Conservation (phyloP, 108 stramenopile genomes). For the Stephanodiscus triporus region DNA sequence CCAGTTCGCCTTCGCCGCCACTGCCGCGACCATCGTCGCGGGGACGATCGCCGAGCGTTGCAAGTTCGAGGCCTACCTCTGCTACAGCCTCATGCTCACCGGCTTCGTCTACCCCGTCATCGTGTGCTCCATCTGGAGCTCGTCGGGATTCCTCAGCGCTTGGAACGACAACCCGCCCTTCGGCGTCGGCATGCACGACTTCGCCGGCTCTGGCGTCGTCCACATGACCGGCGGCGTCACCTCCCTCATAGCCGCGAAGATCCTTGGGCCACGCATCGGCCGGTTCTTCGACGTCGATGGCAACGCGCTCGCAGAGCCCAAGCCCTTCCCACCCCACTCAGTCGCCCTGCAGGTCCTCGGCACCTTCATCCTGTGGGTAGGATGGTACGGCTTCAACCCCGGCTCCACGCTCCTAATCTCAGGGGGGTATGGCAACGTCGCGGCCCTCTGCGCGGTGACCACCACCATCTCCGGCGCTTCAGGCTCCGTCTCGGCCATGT, state of each 20-base stretch:
- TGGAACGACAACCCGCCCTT: slow-evolving; percentile 60
- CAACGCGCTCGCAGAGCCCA: slow-evolving; percentile 64
- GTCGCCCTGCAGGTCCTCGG: slow-evolving; percentile 85
- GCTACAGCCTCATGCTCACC: slow-evolving; percentile 70
- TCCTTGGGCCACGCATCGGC: slow-evolving; percentile 85
- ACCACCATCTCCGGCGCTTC: slow-evolving; percentile 74
- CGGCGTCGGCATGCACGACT: slow-evolving; percentile 75
- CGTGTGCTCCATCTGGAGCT: slow-evolving; percentile 83
- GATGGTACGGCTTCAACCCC: slow-evolving; percentile 96
- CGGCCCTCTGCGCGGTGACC: slow-evolving; percentile 82
- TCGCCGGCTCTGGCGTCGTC: slow-evolving; percentile 74
- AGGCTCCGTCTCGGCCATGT: slow-evolving; percentile 83
- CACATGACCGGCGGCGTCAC: slow-evolving; percentile 83
- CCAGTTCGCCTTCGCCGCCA: slow-evolving; percentile 83
- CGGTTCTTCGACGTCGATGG: slow-evolving; percentile 82
- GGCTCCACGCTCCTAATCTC: slow-evolving; percentile 73
- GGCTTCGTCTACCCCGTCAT: slow-evolving; percentile 91
- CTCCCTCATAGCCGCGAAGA: slow-evolving; percentile 82
- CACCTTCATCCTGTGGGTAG: slow-evolving; percentile 90
- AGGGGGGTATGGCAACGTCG: slow-evolving; percentile 41
- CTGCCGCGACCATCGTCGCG: slow-evolving; percentile 68
- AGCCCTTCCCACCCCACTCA: slow-evolving; percentile 75
- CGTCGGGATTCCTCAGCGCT: slow-evolving; percentile 67
- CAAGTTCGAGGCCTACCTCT: slow-evolving; percentile 81
- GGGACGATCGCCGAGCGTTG: slow-evolving; percentile 76